Conservation (phyloP, 78 protist genomes). For the Speleostelium caveatum region DNA sequence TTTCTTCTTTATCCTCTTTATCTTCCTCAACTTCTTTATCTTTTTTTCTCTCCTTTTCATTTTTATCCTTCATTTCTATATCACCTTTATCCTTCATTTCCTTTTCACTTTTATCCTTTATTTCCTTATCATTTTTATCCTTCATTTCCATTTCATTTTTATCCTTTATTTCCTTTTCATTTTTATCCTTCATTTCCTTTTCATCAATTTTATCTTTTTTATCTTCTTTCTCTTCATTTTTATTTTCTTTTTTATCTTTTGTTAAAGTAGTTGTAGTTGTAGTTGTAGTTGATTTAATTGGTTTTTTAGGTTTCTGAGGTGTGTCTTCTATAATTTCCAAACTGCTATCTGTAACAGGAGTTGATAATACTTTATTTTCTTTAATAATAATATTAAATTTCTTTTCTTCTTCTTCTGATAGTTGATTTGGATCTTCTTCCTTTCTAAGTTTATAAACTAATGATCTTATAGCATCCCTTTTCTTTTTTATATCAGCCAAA, state of each 20-base stretch:
- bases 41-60: background rate
- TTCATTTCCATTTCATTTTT: background rate
- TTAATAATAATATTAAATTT: background rate
- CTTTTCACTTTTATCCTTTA: too few relatives aligned
- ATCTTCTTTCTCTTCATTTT: background rate
- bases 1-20: background rate
- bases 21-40: background rate
- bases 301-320: background rate
- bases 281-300: background rate
- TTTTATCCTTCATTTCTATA: constrained; percentile 4
- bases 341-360: background rate
- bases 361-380: background rate
- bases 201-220: background rate
- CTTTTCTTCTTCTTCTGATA: constrained; percentile 51
- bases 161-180: background rate
- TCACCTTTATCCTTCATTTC: background rate
- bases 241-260: too few relatives aligned
- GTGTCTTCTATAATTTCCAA: constrained; percentile 10
- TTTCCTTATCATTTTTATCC: too few relatives aligned
- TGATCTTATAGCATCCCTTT: constrained; percentile 26
- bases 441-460: constrained; percentile 28
- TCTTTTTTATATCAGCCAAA: background rate
- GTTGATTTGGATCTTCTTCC: background rate
- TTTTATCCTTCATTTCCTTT: background rate
- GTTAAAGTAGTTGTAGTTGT: background rate